Conservation (phyloP, 2,329 filamentous ascomycete species). For the Claviceps sp. region DNA sequence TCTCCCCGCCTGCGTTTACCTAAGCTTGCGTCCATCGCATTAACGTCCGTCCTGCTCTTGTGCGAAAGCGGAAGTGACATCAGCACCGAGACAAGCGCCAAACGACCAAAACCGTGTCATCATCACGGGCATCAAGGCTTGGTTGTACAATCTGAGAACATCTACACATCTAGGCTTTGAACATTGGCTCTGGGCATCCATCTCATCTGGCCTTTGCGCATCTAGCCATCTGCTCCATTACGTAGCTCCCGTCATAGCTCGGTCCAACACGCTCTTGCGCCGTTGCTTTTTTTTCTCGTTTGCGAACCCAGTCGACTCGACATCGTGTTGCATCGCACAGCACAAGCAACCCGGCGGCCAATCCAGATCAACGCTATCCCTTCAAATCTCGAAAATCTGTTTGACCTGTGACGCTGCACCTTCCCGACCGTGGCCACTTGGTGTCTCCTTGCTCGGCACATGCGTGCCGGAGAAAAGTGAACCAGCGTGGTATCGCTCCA, state of each 20-base stretch:
- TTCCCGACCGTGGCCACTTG: slow-evolving; percentile 5
- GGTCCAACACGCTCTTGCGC: neutral
- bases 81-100: neutral
- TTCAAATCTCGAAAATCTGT: neutral
- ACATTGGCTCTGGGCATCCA: neutral
- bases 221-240: neutral
- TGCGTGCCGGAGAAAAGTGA: slow-evolving; percentile 5
- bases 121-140: no score
- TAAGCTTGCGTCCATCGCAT: neutral
- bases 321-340: slow-evolving; percentile 1
- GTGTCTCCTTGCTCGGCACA: slow-evolving; percentile 7
- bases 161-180: neutral
- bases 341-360: slow-evolving; percentile 1
- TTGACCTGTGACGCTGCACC: slow-evolving; percentile 2
- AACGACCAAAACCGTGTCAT: neutral
- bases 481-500: slow-evolving; percentile 4
- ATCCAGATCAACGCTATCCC: neutral
- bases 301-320: neutral
- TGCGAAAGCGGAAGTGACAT: neutral
- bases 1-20: neutral
- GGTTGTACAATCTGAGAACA: neutral
- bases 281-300: slow-evolving; percentile 1
- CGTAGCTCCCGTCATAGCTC: neutral
- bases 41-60: neutral
- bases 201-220: neutral